Percentiles rank a stretch among this genome's conserved stretches.
These are phyloP conservation scores for Mallotus repandus DNA, from an alignment of 441 rosid genomes.

Conservation along the genomic window DNA sequence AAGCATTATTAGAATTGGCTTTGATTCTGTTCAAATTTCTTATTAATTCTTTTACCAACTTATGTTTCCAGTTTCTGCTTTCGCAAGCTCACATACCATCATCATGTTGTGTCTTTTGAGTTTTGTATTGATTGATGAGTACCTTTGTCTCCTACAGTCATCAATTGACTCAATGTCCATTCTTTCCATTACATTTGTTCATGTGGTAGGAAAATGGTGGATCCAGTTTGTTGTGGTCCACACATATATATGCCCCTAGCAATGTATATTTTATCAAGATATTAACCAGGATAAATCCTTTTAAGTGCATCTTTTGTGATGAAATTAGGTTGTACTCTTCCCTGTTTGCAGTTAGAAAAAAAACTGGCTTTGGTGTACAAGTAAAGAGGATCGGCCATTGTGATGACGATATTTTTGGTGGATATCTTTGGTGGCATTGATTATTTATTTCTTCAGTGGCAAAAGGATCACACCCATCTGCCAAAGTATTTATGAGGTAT, in stretches of 20 bases:
- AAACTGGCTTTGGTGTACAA: constrained; percentile 45
- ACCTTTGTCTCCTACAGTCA: not conserved
- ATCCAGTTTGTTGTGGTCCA: too few relatives aligned
- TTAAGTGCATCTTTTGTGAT: too few relatives aligned
- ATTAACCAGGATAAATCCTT: too few relatives aligned
- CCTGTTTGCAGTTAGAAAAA: constrained; percentile 57
- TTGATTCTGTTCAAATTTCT: not conserved
- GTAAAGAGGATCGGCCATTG: constrained; percentile 34
- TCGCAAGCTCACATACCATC: not conserved
- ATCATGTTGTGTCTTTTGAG: too few relatives aligned
- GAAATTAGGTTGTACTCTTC: not conserved
- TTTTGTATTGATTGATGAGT: not conserved
- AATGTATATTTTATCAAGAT: too few relatives aligned
- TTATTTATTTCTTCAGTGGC: not conserved
- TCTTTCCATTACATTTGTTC: not conserved
- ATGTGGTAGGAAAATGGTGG: too few relatives aligned
- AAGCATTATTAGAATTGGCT: not conserved
- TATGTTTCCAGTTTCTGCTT: not conserved
- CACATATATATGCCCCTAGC: too few relatives aligned
- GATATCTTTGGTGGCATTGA: not conserved
- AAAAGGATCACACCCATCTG: constrained; percentile 8
- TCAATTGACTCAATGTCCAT: not conserved
- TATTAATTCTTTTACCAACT: not conserved
- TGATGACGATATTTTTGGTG: not conserved
- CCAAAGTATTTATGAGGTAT: constrained; percentile 23